Percentiles rank a stretch among this genome's conserved stretches.
Conservation (phyloP, 495 filamentous ascomycete genomes). For the Stereocaulon alpinum region DNA sequence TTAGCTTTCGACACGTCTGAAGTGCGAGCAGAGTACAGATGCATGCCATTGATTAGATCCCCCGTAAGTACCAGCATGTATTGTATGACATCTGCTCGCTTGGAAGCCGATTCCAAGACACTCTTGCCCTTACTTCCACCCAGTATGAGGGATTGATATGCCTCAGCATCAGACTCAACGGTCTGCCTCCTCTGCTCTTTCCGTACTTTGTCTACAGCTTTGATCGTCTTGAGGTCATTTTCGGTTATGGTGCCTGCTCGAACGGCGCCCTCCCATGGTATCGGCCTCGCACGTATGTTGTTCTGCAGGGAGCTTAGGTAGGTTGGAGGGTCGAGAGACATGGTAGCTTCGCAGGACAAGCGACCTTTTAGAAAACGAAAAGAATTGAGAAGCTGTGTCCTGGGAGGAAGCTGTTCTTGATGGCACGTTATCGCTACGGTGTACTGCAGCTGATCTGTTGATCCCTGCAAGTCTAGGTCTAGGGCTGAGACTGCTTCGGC, state of each 20-base stretch:
- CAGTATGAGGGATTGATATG: constrained; percentile 68
- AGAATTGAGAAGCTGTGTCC: background rate
- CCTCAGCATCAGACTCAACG: constrained; percentile 66
- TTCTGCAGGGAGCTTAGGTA: constrained; percentile 87
- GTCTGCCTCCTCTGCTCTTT: constrained; percentile 75
- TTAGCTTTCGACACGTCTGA: constrained; percentile 19
- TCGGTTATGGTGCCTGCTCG: constrained; percentile 90
- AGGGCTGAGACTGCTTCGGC: background rate
- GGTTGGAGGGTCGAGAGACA: constrained; percentile 83
- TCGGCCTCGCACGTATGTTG: constrained; percentile 87
- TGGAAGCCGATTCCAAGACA: constrained; percentile 69
- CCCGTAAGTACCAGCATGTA: constrained; percentile 84
- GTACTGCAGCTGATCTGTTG: background rate
- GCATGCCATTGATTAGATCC: constrained; percentile 75
- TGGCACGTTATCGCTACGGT: background rate
- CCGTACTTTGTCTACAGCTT: constrained; percentile 92
- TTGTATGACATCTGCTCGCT: constrained; percentile 79
- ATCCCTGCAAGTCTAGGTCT: constrained; percentile 5
- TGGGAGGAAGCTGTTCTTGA: background rate
- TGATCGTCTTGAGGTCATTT: constrained; percentile 89
- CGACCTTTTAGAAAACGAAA: background rate
- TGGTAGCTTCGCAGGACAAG: constrained; percentile 28
- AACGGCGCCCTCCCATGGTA: constrained; percentile 96
- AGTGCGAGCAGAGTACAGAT: constrained; percentile 9
- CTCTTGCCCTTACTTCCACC: constrained; percentile 61